Evolutionary conservation across 2,329 filamentous ascomycete species (phyloP).

Genomic region (Drechslerella dactyloides): DNA sequence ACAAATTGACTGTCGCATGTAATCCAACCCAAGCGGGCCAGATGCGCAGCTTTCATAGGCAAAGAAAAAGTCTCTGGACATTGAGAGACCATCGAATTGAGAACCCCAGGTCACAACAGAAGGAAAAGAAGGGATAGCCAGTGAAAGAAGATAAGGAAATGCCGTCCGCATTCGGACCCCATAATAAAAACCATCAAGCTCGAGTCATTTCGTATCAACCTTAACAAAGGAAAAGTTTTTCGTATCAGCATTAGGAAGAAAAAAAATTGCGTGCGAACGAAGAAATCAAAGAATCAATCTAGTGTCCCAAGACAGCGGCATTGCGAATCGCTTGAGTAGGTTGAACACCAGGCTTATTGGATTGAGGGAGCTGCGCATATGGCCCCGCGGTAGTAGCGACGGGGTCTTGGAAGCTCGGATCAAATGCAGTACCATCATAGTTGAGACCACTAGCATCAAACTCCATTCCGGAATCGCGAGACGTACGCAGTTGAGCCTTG

Average conservation of each 20-base stretch:
- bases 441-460: conserved; percentile 33
- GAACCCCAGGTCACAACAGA: too few species aligned
- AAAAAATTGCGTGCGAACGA: too few species aligned
- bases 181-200: conserved; percentile 8
- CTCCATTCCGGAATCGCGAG: conserved; percentile 38
- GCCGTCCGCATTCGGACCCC: not conserved
- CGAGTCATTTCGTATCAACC: conserved; percentile 5
- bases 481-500: conserved; percentile 50
- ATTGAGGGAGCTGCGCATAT: conserved; percentile 29
- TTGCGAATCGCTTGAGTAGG: conserved; percentile 15
- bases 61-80: too few species aligned
- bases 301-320: conserved; percentile 31
- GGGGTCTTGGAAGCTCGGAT: not conserved
- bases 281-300: conserved; percentile 25
- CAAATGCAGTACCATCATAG: conserved; percentile 29
- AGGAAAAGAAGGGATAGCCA: too few species aligned
- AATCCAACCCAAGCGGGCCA: too few species aligned
- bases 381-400: conserved; percentile 29
- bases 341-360: conserved; percentile 18
- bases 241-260: too few species aligned
- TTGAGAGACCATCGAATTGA: too few species aligned
- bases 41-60: too few species aligned
- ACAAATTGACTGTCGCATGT: too few species aligned
- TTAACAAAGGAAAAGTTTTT: too few species aligned
- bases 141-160: too few species aligned